A percentile compares a stretch with the other conserved stretches of the same genome.
Conservation (phyloP, 768 basidiomycete genomes). For the Pulveroboletus sp. region DNA sequence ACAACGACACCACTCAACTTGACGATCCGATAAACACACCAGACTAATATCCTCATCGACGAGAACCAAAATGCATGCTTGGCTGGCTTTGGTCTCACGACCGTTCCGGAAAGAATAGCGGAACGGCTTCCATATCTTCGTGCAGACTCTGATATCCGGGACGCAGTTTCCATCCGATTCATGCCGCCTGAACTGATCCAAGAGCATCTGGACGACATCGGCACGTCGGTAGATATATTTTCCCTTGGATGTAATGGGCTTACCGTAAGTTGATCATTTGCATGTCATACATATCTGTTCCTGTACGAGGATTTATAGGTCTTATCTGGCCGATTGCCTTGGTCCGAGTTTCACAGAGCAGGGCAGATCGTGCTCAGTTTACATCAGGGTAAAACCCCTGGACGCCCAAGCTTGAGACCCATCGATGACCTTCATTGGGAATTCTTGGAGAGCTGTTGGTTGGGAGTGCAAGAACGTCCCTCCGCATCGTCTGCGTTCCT, state of each 20-base stretch:
- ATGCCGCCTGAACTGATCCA: constrained; percentile 12
- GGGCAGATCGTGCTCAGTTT: constrained; percentile 4
- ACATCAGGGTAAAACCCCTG: neutral
- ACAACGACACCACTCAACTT: neutral
- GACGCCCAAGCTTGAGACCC: constrained; percentile 2
- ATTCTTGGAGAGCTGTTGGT: constrained; percentile 14
- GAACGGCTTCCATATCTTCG: constrained; percentile 11
- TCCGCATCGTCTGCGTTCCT: constrained; percentile 11
- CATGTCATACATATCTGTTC: too few relatives aligned
- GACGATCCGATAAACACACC: too few relatives aligned
- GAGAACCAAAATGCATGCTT: constrained; percentile 3
- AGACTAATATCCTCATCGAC: constrained; percentile 18
- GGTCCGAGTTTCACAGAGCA: constrained; percentile 11
- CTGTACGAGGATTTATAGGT: constrained; percentile 1
- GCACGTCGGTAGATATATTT: constrained; percentile 6
- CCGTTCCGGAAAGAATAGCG: constrained; percentile 12
- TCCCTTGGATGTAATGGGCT: constrained; percentile 15
- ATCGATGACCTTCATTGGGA: constrained; percentile 9
- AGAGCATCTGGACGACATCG: neutral
- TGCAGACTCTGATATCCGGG: constrained; percentile 8
- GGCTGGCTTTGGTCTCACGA: constrained; percentile 12
- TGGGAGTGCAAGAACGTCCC: constrained; percentile 5
- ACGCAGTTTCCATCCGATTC: constrained; percentile 12
- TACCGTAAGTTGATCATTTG: neutral
- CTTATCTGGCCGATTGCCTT: constrained; percentile 11